Conservation (phyloP, 2,329 filamentous ascomycete genomes). For the Trichoderma pleuroti region DNA sequence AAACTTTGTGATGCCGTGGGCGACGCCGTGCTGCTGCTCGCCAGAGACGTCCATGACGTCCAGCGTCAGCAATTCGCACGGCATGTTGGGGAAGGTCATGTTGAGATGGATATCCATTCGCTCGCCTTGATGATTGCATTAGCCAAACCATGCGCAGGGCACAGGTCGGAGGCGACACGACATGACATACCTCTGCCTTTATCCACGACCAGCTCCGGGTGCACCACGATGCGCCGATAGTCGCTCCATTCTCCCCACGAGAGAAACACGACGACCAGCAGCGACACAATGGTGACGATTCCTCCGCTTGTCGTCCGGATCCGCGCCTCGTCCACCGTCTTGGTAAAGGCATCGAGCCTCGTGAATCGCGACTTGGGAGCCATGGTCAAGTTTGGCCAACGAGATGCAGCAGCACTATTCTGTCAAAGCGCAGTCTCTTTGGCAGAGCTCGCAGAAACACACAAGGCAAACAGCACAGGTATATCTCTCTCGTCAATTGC, state of each 20-base stretch:
- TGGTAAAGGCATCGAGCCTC: slow-evolving; percentile 96
- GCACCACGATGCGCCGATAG: slow-evolving; percentile 79
- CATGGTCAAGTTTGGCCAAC: slow-evolving; percentile 50
- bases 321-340: slow-evolving; percentile 97
- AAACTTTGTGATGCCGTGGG: slow-evolving; percentile 89
- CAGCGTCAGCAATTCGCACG: slow-evolving; percentile 91
- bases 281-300: slow-evolving; percentile 86
- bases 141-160: not conserved
- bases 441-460: slow-evolving; percentile 6
- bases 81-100: slow-evolving; percentile 88
- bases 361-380: slow-evolving; percentile 90
- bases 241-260: slow-evolving; percentile 95
- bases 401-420: not conserved
- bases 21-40: slow-evolving; percentile 90
- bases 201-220: slow-evolving; percentile 92
- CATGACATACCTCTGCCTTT: slow-evolving; percentile 75
- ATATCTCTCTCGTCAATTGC: slow-evolving; percentile 13
- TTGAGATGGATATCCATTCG: slow-evolving; percentile 99
- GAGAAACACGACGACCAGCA: slow-evolving; percentile 84
- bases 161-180: not conserved
- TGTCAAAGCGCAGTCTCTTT: not conserved
- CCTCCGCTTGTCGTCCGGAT: slow-evolving; percentile 94
- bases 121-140: slow-evolving; percentile 59
- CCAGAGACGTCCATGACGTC: slow-evolving; percentile 99
- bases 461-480: not conserved